A percentile compares a stretch with the other conserved stretches of the same genome.
phyloP scores from a whole-genome alignment of 78 protist species.

The Dictyostelium capitatum region DNA sequence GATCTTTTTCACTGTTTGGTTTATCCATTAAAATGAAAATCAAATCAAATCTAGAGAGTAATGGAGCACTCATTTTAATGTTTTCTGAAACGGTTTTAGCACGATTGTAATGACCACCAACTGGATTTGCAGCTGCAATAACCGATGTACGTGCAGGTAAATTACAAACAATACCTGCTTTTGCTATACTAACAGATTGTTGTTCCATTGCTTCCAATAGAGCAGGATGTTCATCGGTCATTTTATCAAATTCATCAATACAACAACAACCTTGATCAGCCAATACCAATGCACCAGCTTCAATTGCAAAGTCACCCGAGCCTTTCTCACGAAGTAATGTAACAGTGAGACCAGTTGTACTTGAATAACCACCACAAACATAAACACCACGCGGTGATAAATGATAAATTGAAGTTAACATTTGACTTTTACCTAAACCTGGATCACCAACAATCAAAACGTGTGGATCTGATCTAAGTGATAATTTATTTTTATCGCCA shows the following conservation, averaged over 20 bases:
- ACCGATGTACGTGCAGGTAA: slow-evolving; percentile 97
- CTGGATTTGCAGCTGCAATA: slow-evolving; percentile 99
- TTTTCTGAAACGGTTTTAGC: slow-evolving; percentile 97
- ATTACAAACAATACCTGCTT: slow-evolving; percentile 98
- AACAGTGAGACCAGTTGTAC: slow-evolving; percentile 98
- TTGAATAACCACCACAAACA: slow-evolving; percentile 98
- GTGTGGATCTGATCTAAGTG: slow-evolving; percentile 96
- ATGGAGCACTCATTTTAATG: slow-evolving; percentile 90
- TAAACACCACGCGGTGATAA: slow-evolving; percentile 97
- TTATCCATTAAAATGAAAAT: slow-evolving; percentile 96
- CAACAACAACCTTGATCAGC: slow-evolving; percentile 97
- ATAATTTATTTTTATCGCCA: slow-evolving; percentile 36
- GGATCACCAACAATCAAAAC: slow-evolving; percentile 99
- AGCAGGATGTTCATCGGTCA: slow-evolving; percentile 94
- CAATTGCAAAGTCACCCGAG: slow-evolving; percentile 96
- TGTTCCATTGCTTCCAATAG: slow-evolving; percentile 99
- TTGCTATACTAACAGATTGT: slow-evolving; percentile 97
- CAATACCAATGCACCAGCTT: slow-evolving; percentile 97
- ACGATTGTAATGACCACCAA: slow-evolving; percentile 96
- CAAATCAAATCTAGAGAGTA: slow-evolving; percentile 98
- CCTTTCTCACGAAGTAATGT: slow-evolving; percentile 90
- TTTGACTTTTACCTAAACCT: slow-evolving; percentile 98
- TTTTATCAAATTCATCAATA: slow-evolving; percentile 99
- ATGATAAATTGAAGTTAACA: slow-evolving; percentile 91
- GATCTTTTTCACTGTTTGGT: slow-evolving; percentile 91